Base-by-base conservation (phyloP, 208 protist genomes). In the Porcisia deanei region DNA sequence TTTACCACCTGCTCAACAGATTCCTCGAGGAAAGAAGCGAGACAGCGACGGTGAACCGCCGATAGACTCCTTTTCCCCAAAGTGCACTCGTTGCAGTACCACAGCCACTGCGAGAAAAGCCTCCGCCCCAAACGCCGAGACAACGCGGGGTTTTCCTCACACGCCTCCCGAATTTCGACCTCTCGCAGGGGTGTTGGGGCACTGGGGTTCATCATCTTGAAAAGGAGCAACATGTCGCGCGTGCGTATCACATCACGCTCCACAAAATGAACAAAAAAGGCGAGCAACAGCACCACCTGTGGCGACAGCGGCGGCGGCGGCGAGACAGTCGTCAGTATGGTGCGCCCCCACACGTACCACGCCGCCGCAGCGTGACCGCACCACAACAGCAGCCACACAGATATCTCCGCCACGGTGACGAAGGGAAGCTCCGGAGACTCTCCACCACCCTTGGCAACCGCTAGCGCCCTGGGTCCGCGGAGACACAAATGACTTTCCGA, bases 211-310 rank as follows among this genome's bases (percentile, higher is more conserved):
- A 39, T 10, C 53, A 71, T 30, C 63, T 75, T 53, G 0, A 76
- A 45, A 65, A 88, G 53, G 16, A 88, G 84, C 69, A 84, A 72
- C 67, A 88, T 43, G 65, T 91, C 89, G 30, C 76, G 71, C 37
- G 82, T 81, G 22, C 80, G 82, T 47, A 75, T 71, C 34, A 58
- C 66, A 34, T 88, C 72, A 7, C 61, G 54, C 41, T 91, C 82
- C 71, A 91, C 82, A 57, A 94, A 52, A 64, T 91, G 66, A 7
- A 78, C 54, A 55, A 87, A 90, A 34, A 87, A 64, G 1, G 87
- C 65, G 41, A 93, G 72, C 77, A 80, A 68, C 10, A 83, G 76
- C 71, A 87, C 54, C 34, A 88, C 45, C 34, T 43, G 67, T 25
- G 72, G 70, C 34, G 65, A 71, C 4, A 77, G 22, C 49, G 20